Conservation (phyloP, 257 asterid genomes). For the Verbena officinalis region DNA sequence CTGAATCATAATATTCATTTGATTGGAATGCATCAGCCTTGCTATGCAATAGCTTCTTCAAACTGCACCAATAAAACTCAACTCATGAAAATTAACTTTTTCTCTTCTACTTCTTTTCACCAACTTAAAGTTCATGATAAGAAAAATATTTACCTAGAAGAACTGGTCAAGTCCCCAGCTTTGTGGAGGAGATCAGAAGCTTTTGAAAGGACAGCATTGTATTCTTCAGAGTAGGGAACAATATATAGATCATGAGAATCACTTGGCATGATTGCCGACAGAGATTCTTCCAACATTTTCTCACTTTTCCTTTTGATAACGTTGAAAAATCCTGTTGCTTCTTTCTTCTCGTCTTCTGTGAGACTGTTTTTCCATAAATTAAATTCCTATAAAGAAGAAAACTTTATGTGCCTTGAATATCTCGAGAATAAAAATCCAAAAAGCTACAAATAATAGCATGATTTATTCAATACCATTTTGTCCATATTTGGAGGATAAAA, state of each 20-base stretch:
- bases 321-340: conserved; percentile 81
- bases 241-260: conserved; percentile 64
- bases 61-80: conserved; percentile 57
- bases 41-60: conserved; percentile 82
- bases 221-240: conserved; percentile 84
- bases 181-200: conserved; percentile 74
- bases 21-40: conserved; percentile 93
- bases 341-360: conserved; percentile 68
- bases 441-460: conserved; percentile 20
- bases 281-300: conserved; percentile 48
- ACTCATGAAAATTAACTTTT: neutral
- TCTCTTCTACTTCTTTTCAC: neutral
- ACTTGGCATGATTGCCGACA: conserved; percentile 30
- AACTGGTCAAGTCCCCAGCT: conserved; percentile 80
- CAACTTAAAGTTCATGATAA: conserved; percentile 12
- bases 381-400: conserved; percentile 64
- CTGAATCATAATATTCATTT: conserved; percentile 93
- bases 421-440: neutral
- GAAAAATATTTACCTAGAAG: conserved; percentile 55
- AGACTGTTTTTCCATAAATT: conserved; percentile 84
- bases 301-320: conserved; percentile 86
- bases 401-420: neutral
- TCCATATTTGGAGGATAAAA: conserved; percentile 97
- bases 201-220: conserved; percentile 59
- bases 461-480: conserved; percentile 61